Percentiles rank a stretch among this genome's conserved stretches.
Conservation (phyloP, 768 basidiomycete species). For the Pleurotus tuoliensis region DNA sequence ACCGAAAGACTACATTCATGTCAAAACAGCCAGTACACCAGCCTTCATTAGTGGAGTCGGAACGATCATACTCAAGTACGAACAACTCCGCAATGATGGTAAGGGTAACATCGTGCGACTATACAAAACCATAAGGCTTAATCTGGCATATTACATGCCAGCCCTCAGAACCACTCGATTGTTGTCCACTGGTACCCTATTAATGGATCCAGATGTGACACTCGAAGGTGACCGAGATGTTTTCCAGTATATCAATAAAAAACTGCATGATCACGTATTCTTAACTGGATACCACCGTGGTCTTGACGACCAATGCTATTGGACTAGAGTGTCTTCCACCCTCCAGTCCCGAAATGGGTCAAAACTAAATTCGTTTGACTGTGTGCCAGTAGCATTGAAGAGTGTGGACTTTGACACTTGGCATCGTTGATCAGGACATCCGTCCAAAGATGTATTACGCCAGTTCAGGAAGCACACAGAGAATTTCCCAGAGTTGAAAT, state of each 20-base stretch:
- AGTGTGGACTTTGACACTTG: background rate
- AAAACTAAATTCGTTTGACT: no score
- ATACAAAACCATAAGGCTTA: background rate
- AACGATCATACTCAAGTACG: background rate
- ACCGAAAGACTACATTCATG: background rate
- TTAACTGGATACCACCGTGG: background rate
- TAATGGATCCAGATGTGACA: background rate
- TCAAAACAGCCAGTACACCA: background rate
- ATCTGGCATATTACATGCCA: background rate
- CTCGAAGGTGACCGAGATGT: background rate
- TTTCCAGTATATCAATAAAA: background rate
- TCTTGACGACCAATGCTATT: background rate
- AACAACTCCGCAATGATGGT: background rate
- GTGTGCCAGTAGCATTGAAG: background rate
- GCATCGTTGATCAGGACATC: background rate
- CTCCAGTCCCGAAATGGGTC: background rate
- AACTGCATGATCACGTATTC: background rate
- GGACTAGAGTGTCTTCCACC: background rate
- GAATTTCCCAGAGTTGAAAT: background rate
- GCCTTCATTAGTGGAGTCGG: background rate
- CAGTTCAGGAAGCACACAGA: background rate
- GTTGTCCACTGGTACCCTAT: background rate
- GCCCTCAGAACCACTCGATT: background rate
- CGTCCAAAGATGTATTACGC: background rate
- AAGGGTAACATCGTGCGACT: background rate